A percentile compares a stretch with the other conserved stretches of the same genome.
Conservation (phyloP, 2,329 filamentous ascomycete species). For the Ceratocystis lukuohia region DNA sequence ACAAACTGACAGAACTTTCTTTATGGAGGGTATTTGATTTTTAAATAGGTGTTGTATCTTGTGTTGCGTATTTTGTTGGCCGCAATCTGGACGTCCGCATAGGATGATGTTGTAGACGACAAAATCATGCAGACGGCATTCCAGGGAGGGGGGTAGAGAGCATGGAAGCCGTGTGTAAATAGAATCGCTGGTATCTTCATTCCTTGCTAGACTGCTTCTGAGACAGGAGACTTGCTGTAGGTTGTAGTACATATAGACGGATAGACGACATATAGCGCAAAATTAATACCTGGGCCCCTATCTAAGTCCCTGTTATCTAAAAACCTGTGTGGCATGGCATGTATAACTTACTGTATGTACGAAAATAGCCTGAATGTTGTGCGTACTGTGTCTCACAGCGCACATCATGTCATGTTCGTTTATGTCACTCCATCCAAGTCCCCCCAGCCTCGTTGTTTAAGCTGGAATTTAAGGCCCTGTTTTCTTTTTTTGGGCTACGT, state of each 20-base stretch:
- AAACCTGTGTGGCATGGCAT: no score
- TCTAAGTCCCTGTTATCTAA: no score
- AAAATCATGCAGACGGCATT: constrained; percentile 3
- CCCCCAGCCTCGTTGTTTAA: neutral
- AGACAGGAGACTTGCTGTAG: neutral
- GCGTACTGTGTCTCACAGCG: no score
- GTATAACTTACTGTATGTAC: no score
- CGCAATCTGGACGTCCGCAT: neutral
- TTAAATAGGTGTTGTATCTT: neutral
- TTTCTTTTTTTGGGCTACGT: neutral
- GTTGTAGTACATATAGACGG: no score
- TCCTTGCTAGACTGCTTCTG: neutral
- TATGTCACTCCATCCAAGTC: neutral
- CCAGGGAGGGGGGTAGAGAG: neutral
- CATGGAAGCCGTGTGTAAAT: neutral
- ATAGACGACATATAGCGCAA: no score
- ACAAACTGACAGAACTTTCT: no score
- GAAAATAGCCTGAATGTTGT: no score
- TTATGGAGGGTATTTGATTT: no score
- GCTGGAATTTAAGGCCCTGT: neutral
- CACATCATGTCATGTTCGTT: neutral
- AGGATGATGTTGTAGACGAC: neutral
- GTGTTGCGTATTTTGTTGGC: neutral
- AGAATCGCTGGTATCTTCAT: neutral
- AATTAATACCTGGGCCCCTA: no score